phyloP scores from a whole-genome alignment of 345 rosid species.

The Excoecaria cochinchinensis region DNA sequence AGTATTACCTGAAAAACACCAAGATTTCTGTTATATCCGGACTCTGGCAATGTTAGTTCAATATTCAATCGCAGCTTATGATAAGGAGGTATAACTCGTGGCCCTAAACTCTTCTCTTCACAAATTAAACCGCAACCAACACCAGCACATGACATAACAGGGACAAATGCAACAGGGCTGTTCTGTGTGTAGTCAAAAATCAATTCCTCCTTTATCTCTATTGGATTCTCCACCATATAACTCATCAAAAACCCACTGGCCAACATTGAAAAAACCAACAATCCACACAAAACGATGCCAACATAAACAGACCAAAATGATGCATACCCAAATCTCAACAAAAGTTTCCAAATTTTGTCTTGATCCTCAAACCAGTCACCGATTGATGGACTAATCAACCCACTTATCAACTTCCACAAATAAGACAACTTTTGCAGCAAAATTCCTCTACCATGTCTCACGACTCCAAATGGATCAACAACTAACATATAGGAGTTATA shows the following conservation, averaged over 20 bases:
- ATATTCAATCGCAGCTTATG: slow-evolving; percentile 47
- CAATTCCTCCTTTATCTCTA: slow-evolving; percentile 50
- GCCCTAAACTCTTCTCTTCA: slow-evolving; percentile 33
- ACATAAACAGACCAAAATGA: slow-evolving; percentile 68
- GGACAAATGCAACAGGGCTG: slow-evolving; percentile 69
- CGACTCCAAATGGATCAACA: slow-evolving; percentile 55
- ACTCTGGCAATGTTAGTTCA: slow-evolving; percentile 68
- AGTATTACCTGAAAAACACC: slow-evolving; percentile 83
- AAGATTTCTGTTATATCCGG: slow-evolving; percentile 71
- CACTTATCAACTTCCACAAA: slow-evolving; percentile 32
- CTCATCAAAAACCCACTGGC: slow-evolving; percentile 55
- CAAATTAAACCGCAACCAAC: slow-evolving; percentile 45
- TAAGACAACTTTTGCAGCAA: slow-evolving; percentile 23
- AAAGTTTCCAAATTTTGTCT: slow-evolving; percentile 36
- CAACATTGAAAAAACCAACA: slow-evolving; percentile 50
- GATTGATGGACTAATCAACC: slow-evolving; percentile 30
- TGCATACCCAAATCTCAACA: slow-evolving; percentile 59
- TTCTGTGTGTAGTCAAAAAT: slow-evolving; percentile 60
- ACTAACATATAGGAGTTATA: slow-evolving; percentile 39
- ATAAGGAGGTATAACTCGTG: slow-evolving; percentile 36
- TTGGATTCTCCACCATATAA: slow-evolving; percentile 59
- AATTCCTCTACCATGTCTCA: slow-evolving; percentile 38
- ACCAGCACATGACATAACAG: slow-evolving; percentile 51
- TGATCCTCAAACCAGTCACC: slow-evolving; percentile 48
- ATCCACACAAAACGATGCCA: slow-evolving; percentile 52